These are phyloP conservation scores for Melocanna baccifera DNA, from an alignment of 176 grass and related monocot species.

Conservation along the genomic window DNA sequence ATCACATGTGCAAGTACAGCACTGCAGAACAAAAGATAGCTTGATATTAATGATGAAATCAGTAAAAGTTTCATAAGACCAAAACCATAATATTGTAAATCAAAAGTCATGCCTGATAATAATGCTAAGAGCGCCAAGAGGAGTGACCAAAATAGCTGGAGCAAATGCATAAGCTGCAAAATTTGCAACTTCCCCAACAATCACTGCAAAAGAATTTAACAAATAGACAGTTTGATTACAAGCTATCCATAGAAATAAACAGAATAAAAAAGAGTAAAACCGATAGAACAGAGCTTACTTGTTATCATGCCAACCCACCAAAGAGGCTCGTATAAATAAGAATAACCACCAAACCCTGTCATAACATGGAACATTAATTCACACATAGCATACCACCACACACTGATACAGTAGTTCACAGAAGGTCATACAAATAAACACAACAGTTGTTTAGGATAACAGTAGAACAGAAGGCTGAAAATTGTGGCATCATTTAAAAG, in stretches of 20 bases:
- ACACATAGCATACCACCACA: neutral
- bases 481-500: neutral
- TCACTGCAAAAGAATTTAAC: slow-evolving; percentile 48
- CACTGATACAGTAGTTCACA: neutral
- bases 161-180: slow-evolving; percentile 91
- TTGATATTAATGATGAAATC: neutral
- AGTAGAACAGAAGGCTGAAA: neutral
- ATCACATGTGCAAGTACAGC: slow-evolving; percentile 73
- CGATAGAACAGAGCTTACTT: slow-evolving; percentile 35
- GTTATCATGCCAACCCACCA: slow-evolving; percentile 85
- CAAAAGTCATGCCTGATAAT: slow-evolving; percentile 60
- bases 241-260: neutral
- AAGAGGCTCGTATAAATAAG: slow-evolving; percentile 69
- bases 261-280: neutral
- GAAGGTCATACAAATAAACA: neutral
- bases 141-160: slow-evolving; percentile 85
- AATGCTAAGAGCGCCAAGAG: slow-evolving; percentile 89
- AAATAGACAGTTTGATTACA: neutral
- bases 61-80: neutral
- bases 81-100: neutral
- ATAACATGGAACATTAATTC: slow-evolving; percentile 27
- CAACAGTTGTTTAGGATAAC: neutral
- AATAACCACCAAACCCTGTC: slow-evolving; percentile 70
- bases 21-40: slow-evolving; percentile 25
- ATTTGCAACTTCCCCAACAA: slow-evolving; percentile 87